A percentile compares a stretch with the other conserved stretches of the same genome.
Evolutionary conservation across 106 monocot species (phyloP).

Genomic region (Iris macrosiphon): DNA sequence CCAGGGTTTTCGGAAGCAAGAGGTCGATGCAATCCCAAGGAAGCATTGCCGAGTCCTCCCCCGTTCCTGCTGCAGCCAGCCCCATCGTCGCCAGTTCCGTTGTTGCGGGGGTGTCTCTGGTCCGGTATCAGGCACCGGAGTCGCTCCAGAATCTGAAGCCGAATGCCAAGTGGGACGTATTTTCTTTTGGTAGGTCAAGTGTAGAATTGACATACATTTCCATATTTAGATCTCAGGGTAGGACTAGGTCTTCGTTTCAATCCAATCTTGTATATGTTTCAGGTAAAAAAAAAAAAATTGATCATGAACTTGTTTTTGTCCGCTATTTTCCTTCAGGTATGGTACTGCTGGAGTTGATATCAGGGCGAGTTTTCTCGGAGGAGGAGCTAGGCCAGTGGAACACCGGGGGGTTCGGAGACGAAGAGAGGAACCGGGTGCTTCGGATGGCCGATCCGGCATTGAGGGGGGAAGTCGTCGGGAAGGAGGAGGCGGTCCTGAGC

Average conservation of each 20-base stretch:
- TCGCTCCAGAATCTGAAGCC: conserved; percentile 68
- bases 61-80: conserved; percentile 30
- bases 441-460: conserved; percentile 63
- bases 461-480: conserved; percentile 61
- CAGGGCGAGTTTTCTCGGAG: conserved; percentile 54
- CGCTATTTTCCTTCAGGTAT: no score
- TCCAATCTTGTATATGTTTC: no score
- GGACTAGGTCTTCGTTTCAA: no score
- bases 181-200: conserved; percentile 83
- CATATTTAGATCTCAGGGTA: conserved; percentile 54
- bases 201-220: no score
- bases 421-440: conserved; percentile 43
- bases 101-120: background rate
- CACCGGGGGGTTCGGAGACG: conserved; percentile 35
- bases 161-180: conserved; percentile 70
- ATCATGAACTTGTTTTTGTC: no score
- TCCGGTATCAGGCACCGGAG: conserved; percentile 73
- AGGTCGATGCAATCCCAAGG: conserved; percentile 65
- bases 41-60: conserved; percentile 67
- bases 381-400: conserved; percentile 52
- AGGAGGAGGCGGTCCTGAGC: conserved; percentile 48
- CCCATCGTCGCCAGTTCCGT: conserved; percentile 25
- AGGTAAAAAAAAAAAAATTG: no score
- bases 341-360: no score
- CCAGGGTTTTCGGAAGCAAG: conserved; percentile 82